Evolutionary conservation across 164 flowering plant genomes (phyloP).

Genomic region (Houttuynia cordata): DNA sequence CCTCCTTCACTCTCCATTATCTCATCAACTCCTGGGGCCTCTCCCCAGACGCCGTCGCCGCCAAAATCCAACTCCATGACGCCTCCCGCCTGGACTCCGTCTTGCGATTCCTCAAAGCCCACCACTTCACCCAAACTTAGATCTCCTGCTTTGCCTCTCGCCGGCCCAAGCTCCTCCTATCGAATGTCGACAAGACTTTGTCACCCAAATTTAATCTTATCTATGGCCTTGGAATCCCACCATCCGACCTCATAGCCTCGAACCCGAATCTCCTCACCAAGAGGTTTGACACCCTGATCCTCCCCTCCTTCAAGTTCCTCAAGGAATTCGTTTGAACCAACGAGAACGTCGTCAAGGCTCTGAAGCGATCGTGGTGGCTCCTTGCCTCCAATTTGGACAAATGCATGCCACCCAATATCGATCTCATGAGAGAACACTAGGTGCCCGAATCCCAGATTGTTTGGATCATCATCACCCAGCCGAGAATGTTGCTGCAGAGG

Average conservation of each 20-base stretch:
- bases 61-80: not conserved
- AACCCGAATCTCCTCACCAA: not conserved
- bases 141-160: not conserved
- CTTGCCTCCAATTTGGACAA: not conserved
- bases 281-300: no score
- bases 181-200: not conserved
- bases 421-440: not conserved
- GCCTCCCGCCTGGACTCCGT: not conserved
- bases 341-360: not conserved
- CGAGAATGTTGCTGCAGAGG: not conserved
- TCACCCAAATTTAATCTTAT: slow-evolving; percentile 4
- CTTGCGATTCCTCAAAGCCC: not conserved
- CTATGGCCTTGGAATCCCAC: not conserved
- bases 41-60: slow-evolving; percentile 2
- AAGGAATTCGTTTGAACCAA: not conserved
- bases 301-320: no score
- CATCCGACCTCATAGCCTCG: not conserved
- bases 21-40: slow-evolving; percentile 8
- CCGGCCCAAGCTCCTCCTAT: not conserved
- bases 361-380: not conserved
- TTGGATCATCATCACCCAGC: not conserved
- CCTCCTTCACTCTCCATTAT: not conserved
- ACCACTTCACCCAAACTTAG: slow-evolving; percentile 3
- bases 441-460: not conserved
- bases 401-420: not conserved